phyloP scores from a whole-genome alignment of 2,329 filamentous ascomycete species.

The Trichophyton simii region DNA sequence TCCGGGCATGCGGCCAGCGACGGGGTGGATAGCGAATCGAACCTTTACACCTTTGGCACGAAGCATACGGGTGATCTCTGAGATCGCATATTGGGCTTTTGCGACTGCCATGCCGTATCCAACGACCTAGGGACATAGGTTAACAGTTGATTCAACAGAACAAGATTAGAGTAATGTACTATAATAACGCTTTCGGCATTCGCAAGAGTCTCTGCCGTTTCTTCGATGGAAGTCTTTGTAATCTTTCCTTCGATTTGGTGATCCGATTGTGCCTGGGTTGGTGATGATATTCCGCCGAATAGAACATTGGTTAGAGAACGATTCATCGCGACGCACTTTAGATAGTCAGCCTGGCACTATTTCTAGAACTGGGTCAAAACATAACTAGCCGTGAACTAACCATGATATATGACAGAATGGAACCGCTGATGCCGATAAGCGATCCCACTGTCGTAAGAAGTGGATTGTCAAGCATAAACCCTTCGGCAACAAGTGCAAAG shows the following conservation, averaged over 20 bases:
- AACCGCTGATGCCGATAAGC: slow-evolving; percentile 77
- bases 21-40: slow-evolving; percentile 80
- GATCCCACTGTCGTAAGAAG: slow-evolving; percentile 75
- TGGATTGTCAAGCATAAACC: slow-evolving; percentile 81
- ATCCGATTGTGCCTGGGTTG: slow-evolving; percentile 50
- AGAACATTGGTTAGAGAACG: slow-evolving; percentile 77
- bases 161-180: slow-evolving; percentile 40
- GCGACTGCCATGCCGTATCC: slow-evolving; percentile 92
- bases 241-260: slow-evolving; percentile 70
- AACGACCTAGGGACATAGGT: slow-evolving; percentile 41
- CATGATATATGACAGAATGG: slow-evolving; percentile 75
- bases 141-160: slow-evolving; percentile 21
- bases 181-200: slow-evolving; percentile 79
- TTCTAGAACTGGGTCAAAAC: background rate
- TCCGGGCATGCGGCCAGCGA: slow-evolving; percentile 83
- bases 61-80: slow-evolving; percentile 63
- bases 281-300: slow-evolving; percentile 65
- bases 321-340: slow-evolving; percentile 74
- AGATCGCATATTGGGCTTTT: slow-evolving; percentile 83
- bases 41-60: slow-evolving; percentile 67
- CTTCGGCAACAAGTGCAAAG: slow-evolving; percentile 79
- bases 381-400: slow-evolving; percentile 13
- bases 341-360: background rate
- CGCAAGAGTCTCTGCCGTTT: slow-evolving; percentile 61
- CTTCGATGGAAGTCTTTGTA: slow-evolving; percentile 65